These are phyloP conservation scores for Plasmodiophora brassicae DNA, from an alignment of 208 protist species.

Conservation along the genomic window DNA sequence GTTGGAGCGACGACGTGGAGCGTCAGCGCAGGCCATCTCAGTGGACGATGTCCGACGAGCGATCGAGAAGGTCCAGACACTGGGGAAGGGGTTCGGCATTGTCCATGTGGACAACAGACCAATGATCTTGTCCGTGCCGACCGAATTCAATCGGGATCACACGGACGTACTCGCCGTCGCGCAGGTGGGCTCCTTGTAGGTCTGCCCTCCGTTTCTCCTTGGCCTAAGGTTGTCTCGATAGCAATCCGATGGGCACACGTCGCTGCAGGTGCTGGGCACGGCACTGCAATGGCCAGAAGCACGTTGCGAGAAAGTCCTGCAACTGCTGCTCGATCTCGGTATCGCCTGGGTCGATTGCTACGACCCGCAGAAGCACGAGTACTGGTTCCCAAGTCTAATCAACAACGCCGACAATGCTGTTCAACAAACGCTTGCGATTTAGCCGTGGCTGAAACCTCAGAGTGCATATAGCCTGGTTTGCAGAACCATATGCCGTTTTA, in stretches of 20 bases:
- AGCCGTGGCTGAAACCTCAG: no score
- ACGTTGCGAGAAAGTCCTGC: neutral
- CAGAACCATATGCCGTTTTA: no score
- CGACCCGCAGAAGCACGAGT: neutral
- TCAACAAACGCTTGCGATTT: no score
- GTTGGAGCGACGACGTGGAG: neutral
- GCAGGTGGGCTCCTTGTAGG: neutral
- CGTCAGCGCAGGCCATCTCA: neutral
- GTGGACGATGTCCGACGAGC: conserved; percentile 50
- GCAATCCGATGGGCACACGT: neutral
- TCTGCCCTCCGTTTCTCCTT: no score
- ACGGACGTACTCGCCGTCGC: conserved; percentile 34
- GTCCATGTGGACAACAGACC: neutral
- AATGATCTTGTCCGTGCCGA: conserved; percentile 37
- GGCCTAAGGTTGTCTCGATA: no score
- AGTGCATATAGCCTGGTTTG: no score
- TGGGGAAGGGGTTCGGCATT: conserved; percentile 46
- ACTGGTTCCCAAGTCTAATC: conserved; percentile 14
- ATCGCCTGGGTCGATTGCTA: neutral
- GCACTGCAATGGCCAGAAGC: neutral
- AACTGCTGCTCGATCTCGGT: neutral
- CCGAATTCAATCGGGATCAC: conserved; percentile 45
- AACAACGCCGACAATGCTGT: neutral
- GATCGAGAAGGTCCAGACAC: conserved; percentile 35
- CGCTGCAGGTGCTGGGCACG: neutral